These are phyloP conservation scores for Triticum monococcum DNA, from an alignment of 176 grass and related monocot species.

Conservation along the genomic window DNA sequence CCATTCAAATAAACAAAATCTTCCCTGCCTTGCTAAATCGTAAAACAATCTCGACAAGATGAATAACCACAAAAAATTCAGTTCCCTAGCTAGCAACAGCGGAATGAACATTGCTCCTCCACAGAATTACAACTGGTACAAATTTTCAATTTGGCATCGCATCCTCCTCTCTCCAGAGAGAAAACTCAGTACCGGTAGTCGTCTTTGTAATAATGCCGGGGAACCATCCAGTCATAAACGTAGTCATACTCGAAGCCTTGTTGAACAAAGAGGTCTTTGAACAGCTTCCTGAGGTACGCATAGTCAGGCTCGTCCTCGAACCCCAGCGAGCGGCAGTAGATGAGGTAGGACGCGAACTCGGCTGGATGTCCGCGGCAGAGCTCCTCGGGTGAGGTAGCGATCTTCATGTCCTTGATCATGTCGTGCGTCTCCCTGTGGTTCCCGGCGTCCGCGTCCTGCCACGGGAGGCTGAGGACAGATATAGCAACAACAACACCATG, in stretches of 20 bases:
- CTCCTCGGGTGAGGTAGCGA: background rate
- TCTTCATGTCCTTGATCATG: conserved; percentile 81
- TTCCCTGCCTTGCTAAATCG: no score
- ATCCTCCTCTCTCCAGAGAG: background rate
- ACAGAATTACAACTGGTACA: no score
- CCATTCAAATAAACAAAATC: no score
- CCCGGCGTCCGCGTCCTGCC: conserved; percentile 67
- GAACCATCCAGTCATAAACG: conserved; percentile 69
- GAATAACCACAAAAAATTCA: background rate
- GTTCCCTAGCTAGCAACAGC: background rate
- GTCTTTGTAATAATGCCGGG: conserved; percentile 44
- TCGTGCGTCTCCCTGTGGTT: conserved; percentile 68
- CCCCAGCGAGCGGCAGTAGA: conserved; percentile 73
- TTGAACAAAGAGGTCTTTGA: conserved; percentile 65
- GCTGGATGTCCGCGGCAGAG: background rate
- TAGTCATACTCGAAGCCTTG: conserved; percentile 72
- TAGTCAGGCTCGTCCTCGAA: conserved; percentile 94
- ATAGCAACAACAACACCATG: background rate
- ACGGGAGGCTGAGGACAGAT: conserved; percentile 49
- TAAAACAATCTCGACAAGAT: background rate
- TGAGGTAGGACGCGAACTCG: conserved; percentile 68
- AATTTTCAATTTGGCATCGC: background rate
- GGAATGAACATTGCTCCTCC: no score
- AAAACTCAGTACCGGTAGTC: background rate
- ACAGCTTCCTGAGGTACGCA: conserved; percentile 62